Evolutionary conservation across 805 yeast species (phyloP).

Genomic region (Cyberlindnera galapagoensis): DNA sequence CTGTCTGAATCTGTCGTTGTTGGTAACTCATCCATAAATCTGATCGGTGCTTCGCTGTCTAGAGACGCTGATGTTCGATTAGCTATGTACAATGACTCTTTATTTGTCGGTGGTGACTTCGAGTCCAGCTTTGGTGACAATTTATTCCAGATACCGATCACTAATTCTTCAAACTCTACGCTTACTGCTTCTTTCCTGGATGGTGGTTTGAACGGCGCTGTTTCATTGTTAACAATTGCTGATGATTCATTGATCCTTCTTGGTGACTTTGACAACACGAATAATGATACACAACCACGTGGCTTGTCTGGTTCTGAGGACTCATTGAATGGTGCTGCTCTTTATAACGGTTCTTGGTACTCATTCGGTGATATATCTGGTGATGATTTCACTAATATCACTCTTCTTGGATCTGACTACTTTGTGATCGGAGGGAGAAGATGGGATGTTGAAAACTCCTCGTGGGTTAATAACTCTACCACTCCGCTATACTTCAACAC

Average conservation of each 20-base stretch:
- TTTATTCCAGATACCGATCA: conserved; percentile 29
- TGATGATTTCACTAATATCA: conserved; percentile 15
- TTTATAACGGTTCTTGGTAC: conserved; percentile 36
- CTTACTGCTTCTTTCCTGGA: conserved; percentile 21
- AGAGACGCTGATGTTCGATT: conserved; percentile 35
- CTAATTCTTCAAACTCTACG: conserved; percentile 15
- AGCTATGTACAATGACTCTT: conserved; percentile 25
- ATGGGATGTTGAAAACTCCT: conserved; percentile 35
- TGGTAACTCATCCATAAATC: conserved; percentile 40
- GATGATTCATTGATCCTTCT: conserved; percentile 34
- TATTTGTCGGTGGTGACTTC: conserved; percentile 47
- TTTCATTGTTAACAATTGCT: conserved; percentile 27
- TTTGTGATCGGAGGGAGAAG: conserved; percentile 33
- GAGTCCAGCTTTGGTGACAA: conserved; percentile 31
- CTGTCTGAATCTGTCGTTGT: conserved; percentile 24
- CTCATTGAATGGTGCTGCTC: conserved; percentile 28
- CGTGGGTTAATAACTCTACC: conserved; percentile 29
- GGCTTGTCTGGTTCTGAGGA: conserved; percentile 25
- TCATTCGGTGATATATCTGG: conserved; percentile 32
- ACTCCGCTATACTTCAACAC: conserved; percentile 29
- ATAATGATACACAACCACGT: conserved; percentile 25
- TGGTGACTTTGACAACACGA: conserved; percentile 40
- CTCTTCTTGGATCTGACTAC: conserved; percentile 34
- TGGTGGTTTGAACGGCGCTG: conserved; percentile 36
- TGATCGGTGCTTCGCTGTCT: conserved; percentile 29